Evolutionary conservation across 2,329 filamentous ascomycete genomes (phyloP).

Genomic region (Hypoxylon rubiginosum): DNA sequence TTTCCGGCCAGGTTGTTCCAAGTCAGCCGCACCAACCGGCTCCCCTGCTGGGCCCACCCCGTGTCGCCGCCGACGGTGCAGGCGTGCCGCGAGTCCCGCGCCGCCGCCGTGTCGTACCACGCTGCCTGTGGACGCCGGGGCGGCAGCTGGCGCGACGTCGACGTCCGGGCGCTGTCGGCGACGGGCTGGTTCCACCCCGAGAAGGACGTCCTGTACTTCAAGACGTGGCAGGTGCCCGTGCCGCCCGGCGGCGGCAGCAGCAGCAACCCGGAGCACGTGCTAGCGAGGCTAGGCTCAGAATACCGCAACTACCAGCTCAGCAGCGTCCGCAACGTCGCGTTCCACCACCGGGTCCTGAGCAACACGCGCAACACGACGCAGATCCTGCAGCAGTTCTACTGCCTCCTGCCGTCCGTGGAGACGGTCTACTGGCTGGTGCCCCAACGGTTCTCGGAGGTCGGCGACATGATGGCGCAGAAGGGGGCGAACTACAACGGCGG

Average conservation of each 20-base stretch:
- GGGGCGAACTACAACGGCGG: no score
- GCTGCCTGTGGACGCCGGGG: not conserved
- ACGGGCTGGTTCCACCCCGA: constrained; percentile 16
- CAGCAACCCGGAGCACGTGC: not conserved
- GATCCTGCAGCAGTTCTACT: not conserved
- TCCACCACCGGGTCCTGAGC: not conserved
- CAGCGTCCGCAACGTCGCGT: constrained; percentile 2
- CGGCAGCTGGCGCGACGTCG: not conserved
- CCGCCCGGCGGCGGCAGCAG: no score
- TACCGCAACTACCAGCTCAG: not conserved
- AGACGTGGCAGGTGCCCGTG: not conserved
- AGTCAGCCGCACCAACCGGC: not conserved
- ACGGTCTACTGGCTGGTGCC: not conserved
- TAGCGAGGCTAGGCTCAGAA: not conserved
- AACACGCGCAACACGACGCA: not conserved
- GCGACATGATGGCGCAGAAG: no score
- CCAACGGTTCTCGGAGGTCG: not conserved
- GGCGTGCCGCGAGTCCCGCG: constrained; percentile 16
- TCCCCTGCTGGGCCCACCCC: not conserved
- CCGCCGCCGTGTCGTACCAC: constrained; percentile 2
- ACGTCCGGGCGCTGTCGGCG: not conserved
- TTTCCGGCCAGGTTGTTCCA: constrained; percentile 1
- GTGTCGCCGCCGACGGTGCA: not conserved
- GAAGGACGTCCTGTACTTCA: constrained; percentile 4
- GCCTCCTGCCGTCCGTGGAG: not conserved